These are phyloP conservation scores for Arabidopsis suecica DNA, from an alignment of 345 rosid species.

Conservation along the genomic window DNA sequence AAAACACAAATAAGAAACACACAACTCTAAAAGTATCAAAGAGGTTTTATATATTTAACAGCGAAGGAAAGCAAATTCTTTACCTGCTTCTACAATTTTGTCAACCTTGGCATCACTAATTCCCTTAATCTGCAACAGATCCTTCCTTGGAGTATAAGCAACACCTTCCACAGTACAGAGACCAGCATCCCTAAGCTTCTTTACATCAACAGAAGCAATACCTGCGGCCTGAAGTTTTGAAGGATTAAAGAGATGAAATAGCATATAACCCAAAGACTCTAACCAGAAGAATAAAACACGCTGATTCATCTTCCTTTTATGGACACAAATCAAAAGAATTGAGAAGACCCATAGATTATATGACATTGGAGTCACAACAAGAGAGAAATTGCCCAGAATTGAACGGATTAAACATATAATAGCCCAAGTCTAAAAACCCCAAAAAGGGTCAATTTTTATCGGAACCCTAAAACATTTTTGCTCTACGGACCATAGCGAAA, in stretches of 20 bases:
- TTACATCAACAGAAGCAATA: conserved; percentile 82
- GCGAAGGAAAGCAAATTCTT: neutral
- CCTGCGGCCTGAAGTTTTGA: conserved; percentile 68
- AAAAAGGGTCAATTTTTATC: conserved; percentile 10
- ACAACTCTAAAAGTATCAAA: conserved; percentile 8
- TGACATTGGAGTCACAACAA: conserved; percentile 1
- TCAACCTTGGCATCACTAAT: conserved; percentile 97
- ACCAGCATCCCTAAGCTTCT: conserved; percentile 95
- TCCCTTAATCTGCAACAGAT: conserved; percentile 95
- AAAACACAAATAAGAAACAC: conserved; percentile 10
- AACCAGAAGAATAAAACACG: neutral
- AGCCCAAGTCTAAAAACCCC: neutral
- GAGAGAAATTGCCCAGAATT: neutral
- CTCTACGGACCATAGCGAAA: conserved; percentile 20
- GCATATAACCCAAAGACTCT: conserved; percentile 6
- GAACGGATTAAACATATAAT: neutral
- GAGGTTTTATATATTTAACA: neutral
- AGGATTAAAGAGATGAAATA: conserved; percentile 22
- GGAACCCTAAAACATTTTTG: neutral
- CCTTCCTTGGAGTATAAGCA: conserved; percentile 91
- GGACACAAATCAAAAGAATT: neutral
- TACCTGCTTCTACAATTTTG: conserved; percentile 94
- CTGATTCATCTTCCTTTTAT: neutral
- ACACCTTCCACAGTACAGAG: conserved; percentile 94
- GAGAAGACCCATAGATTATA: neutral